phyloP scores from a whole-genome alignment of 140 eudicot species.

The Oenanthe javanica region DNA sequence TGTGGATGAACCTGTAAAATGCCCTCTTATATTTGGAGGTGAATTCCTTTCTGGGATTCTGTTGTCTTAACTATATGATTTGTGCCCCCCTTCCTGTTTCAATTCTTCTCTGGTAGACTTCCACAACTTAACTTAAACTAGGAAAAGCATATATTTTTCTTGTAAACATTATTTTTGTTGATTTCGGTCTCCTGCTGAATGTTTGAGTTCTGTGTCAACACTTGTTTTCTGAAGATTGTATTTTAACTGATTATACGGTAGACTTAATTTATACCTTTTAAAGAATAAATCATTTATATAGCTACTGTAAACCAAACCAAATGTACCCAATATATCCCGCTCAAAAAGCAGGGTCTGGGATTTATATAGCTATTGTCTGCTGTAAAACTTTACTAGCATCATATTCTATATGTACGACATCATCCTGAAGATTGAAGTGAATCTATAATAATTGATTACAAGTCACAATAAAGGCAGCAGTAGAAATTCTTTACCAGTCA shows the following conservation, averaged over 20 bases:
- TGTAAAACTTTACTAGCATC: too few relatives aligned
- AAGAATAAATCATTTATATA: background rate
- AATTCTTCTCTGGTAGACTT: background rate
- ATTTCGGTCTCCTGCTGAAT: background rate
- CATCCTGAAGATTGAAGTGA: background rate
- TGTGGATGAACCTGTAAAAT: constrained; percentile 75
- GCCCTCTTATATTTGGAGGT: constrained; percentile 97
- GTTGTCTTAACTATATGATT: background rate
- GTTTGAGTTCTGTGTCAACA: background rate
- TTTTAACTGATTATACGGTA: background rate
- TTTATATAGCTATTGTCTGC: background rate
- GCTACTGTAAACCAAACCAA: background rate
- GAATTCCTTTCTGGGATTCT: constrained; percentile 1
- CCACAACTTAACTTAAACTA: background rate
- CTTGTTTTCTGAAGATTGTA: background rate
- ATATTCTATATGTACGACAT: background rate
- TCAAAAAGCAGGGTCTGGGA: too few relatives aligned
- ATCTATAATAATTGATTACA: background rate
- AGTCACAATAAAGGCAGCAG: background rate
- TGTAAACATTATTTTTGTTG: background rate
- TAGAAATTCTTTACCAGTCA: background rate
- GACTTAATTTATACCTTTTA: background rate
- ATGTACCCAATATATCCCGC: too few relatives aligned
- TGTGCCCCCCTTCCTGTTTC: background rate
- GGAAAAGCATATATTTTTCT: background rate